Base-by-base conservation (phyloP, 306 rosid genomes). In the Phaseolus lunatus region DNA sequence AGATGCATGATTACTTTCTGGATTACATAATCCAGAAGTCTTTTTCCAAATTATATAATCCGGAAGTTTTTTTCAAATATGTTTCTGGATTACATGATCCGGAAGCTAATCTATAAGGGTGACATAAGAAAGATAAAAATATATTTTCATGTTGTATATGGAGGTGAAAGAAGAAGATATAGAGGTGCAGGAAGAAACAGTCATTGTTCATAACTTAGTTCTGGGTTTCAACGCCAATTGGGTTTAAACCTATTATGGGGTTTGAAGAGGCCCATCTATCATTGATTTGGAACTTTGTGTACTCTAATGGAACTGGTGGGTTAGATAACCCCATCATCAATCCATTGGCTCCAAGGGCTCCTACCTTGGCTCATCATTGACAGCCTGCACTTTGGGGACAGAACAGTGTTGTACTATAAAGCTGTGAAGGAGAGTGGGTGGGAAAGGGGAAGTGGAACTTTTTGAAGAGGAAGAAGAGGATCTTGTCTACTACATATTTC, bases 401-500 rank as follows among this genome's bases (percentile, higher is more conserved):
- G 78, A 37, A 83, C 62, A 10, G 48, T 81, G 12, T 52, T 65
- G 37, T 85, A 81, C 18, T 62, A 44, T 9, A 54, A 84, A 27
- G 49, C 61, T 11, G 22, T 84, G 35, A 81, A 62, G 69, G 29
- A 29, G 29, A 85, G 83, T 73, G 80, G 57, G 0, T 85, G 88
- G 88, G 83, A 41, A 85, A 52, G 88, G 83, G 24, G 68, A 81
- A 31, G 24, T 73, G 23, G 33, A 52, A 7, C 29, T 81, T 6
- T 58, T 72, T 63, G 83, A 73, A 35, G 70, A 52, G 78, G 52
- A 73, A 14, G 76, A 63, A 0, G 78, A 76, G 35, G 80, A 50
- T 16, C 85, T 78, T 66, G 70, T 19, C 35, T 81, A 73, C 10
- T 47, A 15, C 53, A 44, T 85, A 33, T 14, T 14, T 52, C 0